Evolutionary conservation across 2,329 filamentous ascomycete genomes (phyloP).

Genomic region (Fusarium papillatum): DNA sequence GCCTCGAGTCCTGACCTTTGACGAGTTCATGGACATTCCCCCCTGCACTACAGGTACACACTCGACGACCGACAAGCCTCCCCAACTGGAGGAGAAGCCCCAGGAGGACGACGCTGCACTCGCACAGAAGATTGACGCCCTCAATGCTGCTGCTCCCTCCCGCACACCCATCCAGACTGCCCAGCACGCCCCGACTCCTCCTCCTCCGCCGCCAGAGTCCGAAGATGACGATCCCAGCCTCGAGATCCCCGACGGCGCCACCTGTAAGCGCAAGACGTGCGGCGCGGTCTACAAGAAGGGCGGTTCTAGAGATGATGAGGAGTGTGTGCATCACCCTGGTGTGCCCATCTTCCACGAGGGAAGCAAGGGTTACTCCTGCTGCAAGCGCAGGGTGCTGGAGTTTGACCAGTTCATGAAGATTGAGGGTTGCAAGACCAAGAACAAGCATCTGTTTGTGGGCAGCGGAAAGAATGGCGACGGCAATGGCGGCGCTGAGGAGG

Average conservation of each 20-base stretch:
- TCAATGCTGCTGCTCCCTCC: slow-evolving; percentile 60
- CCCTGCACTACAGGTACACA: slow-evolving; percentile 96
- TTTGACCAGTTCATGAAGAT: slow-evolving; percentile 99
- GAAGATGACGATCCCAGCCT: slow-evolving; percentile 88
- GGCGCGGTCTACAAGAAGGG: slow-evolving; percentile 74
- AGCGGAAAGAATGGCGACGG: slow-evolving; percentile 75
- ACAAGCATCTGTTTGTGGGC: slow-evolving; percentile 87
- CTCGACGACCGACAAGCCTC: slow-evolving; percentile 83
- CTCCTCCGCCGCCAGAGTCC: slow-evolving; percentile 78
- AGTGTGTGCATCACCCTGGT: slow-evolving; percentile 91
- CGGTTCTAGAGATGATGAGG: slow-evolving; percentile 74
- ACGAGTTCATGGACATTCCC: slow-evolving; percentile 94
- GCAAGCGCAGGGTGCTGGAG: slow-evolving; percentile 93
- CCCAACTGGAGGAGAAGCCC: slow-evolving; percentile 71
- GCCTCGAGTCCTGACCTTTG: slow-evolving; percentile 94
- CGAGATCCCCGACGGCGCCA: slow-evolving; percentile 79
- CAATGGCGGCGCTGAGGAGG: slow-evolving; percentile 71
- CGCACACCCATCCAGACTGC: slow-evolving; percentile 55
- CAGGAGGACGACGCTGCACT: slow-evolving; percentile 57
- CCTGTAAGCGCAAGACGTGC: slow-evolving; percentile 85
- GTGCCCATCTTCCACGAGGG: slow-evolving; percentile 97
- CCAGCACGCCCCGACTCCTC: slow-evolving; percentile 63
- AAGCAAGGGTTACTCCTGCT: slow-evolving; percentile 97
- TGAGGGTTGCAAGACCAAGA: slow-evolving; percentile 87
- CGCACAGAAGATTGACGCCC: slow-evolving; percentile 65